A percentile compares a stretch with the other conserved stretches of the same genome.
phyloP scores from a whole-genome alignment of 371 early-diverging fungal species.

The Funneliformis caledonium region DNA sequence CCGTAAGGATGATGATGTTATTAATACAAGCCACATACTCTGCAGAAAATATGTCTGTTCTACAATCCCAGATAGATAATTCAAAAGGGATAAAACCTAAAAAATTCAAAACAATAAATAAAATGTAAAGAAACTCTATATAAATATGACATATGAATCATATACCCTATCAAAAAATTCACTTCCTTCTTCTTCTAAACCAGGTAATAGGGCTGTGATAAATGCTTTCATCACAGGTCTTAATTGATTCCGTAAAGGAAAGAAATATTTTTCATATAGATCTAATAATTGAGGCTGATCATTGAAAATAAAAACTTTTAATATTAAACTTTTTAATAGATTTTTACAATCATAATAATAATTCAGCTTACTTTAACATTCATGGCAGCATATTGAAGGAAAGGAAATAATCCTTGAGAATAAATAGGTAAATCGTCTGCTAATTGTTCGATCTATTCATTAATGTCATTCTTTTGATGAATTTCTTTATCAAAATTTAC shows the following conservation, averaged over 20 bases:
- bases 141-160: background rate
- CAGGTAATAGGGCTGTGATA: constrained; percentile 82
- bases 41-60: constrained; percentile 79
- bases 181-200: constrained; percentile 89
- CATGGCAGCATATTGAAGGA: constrained; percentile 85
- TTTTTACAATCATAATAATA: background rate
- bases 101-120: background rate
- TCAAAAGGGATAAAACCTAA: constrained; percentile 72
- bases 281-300: constrained; percentile 78
- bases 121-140: background rate
- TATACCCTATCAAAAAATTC: constrained; percentile 78
- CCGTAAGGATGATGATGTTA: constrained; percentile 71
- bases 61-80: constrained; percentile 67
- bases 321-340: background rate
- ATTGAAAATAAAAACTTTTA: background rate
- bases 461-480: constrained; percentile 16
- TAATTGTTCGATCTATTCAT: constrained; percentile 68
- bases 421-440: constrained; percentile 84
- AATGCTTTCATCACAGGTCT: constrained; percentile 81
- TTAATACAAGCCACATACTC: constrained; percentile 79
- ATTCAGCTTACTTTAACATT: constrained; percentile 70
- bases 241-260: constrained; percentile 73
- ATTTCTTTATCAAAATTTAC: constrained; percentile 10
- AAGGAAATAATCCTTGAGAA: constrained; percentile 91
- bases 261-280: constrained; percentile 74